A percentile compares a stretch with the other conserved stretches of the same genome.
Conservation (phyloP, 352 stramenopile species). For the Phytophthora sojae region DNA sequence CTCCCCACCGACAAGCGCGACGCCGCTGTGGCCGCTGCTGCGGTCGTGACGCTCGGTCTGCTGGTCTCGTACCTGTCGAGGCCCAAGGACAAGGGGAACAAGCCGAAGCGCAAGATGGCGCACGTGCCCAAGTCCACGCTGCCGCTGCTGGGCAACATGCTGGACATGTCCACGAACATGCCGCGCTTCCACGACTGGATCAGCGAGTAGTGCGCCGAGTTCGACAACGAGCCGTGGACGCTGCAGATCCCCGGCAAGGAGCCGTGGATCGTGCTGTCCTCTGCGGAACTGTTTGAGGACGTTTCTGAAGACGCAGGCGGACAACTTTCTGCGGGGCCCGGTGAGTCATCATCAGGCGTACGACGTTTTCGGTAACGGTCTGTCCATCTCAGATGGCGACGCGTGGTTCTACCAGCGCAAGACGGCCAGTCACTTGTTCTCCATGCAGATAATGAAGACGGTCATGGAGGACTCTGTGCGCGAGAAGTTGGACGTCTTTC, state of each 20-base stretch:
- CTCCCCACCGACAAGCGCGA: slow-evolving; percentile 1
- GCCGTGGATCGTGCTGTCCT: slow-evolving; percentile 5
- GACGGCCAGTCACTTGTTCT: slow-evolving; percentile 3
- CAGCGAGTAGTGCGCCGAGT: slow-evolving; percentile 3
- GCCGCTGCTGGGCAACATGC: slow-evolving; percentile 3
- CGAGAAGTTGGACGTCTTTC: slow-evolving; percentile 21
- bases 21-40: not conserved
- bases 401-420: slow-evolving; percentile 4
- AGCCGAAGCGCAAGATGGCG: slow-evolving; percentile 4
- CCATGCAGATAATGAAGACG: slow-evolving; percentile 10
- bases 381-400: slow-evolving; percentile 3
- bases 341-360: slow-evolving; percentile 4
- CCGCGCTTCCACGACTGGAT: slow-evolving; percentile 4
- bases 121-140: slow-evolving; percentile 4
- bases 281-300: not conserved
- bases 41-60: slow-evolving; percentile 1
- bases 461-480: slow-evolving; percentile 32
- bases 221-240: not conserved
- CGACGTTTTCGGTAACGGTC: slow-evolving; percentile 5
- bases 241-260: slow-evolving; percentile 3
- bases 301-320: not conserved
- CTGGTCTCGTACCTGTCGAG: slow-evolving; percentile 2
- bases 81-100: not conserved
- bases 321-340: not conserved
- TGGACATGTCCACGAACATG: not conserved